phyloP scores from a whole-genome alignment of 306 rosid genomes.

The Geum urbanum region DNA sequence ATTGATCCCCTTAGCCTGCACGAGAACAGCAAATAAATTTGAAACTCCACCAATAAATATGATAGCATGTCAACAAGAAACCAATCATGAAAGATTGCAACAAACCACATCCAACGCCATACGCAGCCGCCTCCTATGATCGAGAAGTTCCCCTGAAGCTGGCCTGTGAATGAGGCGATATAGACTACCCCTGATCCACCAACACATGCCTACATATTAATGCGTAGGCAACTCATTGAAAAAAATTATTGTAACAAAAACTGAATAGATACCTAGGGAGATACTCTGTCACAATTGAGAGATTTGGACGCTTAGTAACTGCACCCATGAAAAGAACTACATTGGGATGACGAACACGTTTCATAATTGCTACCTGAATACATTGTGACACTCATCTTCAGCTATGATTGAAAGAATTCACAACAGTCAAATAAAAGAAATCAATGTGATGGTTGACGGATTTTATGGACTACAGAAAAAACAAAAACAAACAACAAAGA shows the following conservation, averaged over 20 bases:
- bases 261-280: constrained; percentile 59
- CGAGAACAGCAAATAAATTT: constrained; percentile 7
- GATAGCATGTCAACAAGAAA: constrained; percentile 7
- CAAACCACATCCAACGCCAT: constrained; percentile 96
- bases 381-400: constrained; percentile 25
- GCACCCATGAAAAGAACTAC: constrained; percentile 99
- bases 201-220: not conserved
- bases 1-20: constrained; percentile 97
- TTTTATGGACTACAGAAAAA: too few relatives aligned
- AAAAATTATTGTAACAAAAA: not conserved
- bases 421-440: not conserved
- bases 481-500: too few relatives aligned
- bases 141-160: constrained; percentile 70
- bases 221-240: not conserved
- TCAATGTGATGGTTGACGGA: not conserved
- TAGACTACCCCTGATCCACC: constrained; percentile 71
- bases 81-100: constrained; percentile 2
- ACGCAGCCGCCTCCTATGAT: constrained; percentile 74
- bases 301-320: constrained; percentile 82
- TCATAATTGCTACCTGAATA: constrained; percentile 92
- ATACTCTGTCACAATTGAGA: constrained; percentile 92
- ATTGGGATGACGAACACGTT: constrained; percentile 94
- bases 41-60: not conserved
- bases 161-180: constrained; percentile 88
- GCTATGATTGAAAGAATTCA: not conserved